Percentiles rank a stretch among this genome's conserved stretches.
These are phyloP conservation scores for Diaporthe sp. DNA, from an alignment of 2,329 filamentous ascomycete species.

Conservation along the genomic window DNA sequence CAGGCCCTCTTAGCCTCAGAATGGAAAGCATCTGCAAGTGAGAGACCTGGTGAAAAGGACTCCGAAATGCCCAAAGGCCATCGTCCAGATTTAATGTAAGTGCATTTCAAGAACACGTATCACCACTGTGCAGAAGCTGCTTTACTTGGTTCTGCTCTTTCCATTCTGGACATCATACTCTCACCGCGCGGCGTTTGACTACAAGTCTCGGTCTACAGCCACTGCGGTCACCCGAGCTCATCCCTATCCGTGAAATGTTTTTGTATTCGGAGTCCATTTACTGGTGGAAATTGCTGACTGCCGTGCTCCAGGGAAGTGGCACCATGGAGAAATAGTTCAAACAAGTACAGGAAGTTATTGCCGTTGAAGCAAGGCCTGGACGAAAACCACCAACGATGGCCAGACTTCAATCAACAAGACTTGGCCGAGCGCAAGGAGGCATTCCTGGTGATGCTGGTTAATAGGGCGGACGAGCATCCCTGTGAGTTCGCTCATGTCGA, in stretches of 20 bases:
- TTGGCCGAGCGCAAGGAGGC: background rate
- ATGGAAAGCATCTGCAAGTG: background rate
- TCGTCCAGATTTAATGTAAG: slow-evolving; percentile 10
- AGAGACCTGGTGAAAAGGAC: no score
- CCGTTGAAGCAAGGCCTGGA: background rate
- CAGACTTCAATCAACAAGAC: background rate
- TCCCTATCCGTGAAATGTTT: background rate
- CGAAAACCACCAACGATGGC: background rate
- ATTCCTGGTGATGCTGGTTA: background rate
- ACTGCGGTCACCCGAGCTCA: background rate
- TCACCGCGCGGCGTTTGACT: background rate
- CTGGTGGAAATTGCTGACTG: background rate
- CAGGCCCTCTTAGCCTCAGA: background rate
- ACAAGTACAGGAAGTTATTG: background rate
- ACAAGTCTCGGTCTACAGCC: background rate
- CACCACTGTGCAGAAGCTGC: background rate
- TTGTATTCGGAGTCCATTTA: background rate
- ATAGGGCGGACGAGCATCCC: background rate
- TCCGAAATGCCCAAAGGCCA: background rate
- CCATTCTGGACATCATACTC: background rate
- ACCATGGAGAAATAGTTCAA: background rate
- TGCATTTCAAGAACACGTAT: background rate
- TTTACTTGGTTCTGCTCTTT: background rate
- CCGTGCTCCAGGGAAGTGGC: background rate
- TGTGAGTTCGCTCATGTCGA: background rate